phyloP scores from a whole-genome alignment of 768 basidiomycete genomes.

The Lactarius hengduanensis region DNA sequence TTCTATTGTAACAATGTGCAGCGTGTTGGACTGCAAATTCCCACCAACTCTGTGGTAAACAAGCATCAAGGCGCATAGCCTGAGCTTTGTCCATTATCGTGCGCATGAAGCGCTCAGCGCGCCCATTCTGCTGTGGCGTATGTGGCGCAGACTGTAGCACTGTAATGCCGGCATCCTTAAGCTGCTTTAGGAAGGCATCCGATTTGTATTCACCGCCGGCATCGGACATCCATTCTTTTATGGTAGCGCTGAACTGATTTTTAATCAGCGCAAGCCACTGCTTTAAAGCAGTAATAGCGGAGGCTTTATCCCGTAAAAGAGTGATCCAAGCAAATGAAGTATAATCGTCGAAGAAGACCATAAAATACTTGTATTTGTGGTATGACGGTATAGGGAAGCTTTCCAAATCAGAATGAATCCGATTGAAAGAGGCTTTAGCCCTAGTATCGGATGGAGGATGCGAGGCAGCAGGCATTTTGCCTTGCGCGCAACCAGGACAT shows the following conservation, averaged over 20 bases:
- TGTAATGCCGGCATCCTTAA: no score
- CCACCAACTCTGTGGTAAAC: no score
- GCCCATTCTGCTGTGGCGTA: no score
- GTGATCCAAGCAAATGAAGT: not conserved
- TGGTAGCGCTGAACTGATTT: not conserved
- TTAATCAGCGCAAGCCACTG: not conserved
- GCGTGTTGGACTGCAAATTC: no score
- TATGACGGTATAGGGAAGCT: no score
- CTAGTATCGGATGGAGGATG: not conserved
- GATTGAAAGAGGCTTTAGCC: not conserved
- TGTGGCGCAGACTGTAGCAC: no score
- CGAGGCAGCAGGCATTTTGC: not conserved
- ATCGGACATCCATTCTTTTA: slow-evolving; percentile 5
- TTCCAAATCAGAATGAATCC: not conserved
- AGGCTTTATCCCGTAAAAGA: not conserved
- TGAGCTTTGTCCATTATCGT: no score
- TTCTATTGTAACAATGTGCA: no score
- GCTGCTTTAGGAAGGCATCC: not conserved
- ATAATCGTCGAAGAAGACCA: not conserved
- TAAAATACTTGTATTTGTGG: not conserved
- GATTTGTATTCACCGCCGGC: slow-evolving; percentile 3
- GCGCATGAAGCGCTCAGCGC: no score
- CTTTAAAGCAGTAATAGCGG: not conserved
- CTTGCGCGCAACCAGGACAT: not conserved
- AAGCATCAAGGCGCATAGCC: no score